These are phyloP conservation scores for Bipolaris bicolor DNA, from an alignment of 2,329 filamentous ascomycete species.

Conservation along the genomic window DNA sequence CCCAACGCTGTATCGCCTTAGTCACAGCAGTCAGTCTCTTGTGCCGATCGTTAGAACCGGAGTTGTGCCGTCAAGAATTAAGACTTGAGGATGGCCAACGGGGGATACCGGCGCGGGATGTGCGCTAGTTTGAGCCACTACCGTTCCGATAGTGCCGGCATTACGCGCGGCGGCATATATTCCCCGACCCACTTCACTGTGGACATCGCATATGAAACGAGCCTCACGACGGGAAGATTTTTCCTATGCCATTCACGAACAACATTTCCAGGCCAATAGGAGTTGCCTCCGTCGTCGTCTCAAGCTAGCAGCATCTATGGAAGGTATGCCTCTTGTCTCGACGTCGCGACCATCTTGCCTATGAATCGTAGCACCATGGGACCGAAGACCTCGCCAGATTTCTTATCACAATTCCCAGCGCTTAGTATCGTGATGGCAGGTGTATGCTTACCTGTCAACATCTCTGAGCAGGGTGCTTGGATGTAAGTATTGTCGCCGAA, in stretches of 20 bases:
- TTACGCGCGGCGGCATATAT: background rate
- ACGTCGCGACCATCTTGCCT: background rate
- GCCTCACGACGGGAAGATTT: background rate
- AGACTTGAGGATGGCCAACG: background rate
- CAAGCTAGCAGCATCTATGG: background rate
- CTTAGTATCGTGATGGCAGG: background rate
- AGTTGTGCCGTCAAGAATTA: background rate
- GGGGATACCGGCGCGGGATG: background rate
- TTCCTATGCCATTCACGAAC: background rate
- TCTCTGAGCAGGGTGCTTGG: background rate
- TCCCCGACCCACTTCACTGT: background rate
- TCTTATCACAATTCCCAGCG: background rate
- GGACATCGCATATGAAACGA: background rate
- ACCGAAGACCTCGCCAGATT: background rate
- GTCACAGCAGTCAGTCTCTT: background rate
- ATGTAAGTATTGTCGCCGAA: no score
- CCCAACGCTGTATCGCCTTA: background rate
- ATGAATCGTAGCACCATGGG: background rate
- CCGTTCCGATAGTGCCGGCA: slow-evolving; percentile 1
- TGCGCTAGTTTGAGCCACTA: background rate
- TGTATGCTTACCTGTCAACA: background rate
- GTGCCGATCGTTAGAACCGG: background rate
- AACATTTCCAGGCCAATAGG: background rate
- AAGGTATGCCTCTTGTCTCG: background rate
- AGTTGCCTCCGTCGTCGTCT: background rate